Base-by-base conservation (phyloP, 192 early-diverging fungal genomes). In the Obelidium mucronatum region DNA sequence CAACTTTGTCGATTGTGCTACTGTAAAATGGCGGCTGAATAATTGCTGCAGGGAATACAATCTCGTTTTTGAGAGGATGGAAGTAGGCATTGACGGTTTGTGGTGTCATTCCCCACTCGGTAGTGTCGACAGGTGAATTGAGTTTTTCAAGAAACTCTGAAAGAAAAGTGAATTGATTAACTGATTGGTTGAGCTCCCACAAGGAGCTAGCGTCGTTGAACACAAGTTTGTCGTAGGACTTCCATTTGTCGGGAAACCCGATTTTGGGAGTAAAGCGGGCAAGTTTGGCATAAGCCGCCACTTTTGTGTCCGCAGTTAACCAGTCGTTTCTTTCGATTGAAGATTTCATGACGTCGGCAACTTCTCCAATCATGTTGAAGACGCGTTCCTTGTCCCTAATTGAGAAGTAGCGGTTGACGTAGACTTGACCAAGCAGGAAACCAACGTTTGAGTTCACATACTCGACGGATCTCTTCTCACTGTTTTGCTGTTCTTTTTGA, bases 31-130 rank as follows among this genome's bases (percentile, higher is more conserved):
- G 78, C 5, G 81, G 78, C 44, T 69, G 74, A 13, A 82, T 34
- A 40, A 82, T 80, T 24, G 78, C 78, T 19, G 80, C 76, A 3
- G 78, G 73, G 74, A 80, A 75, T 15, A 75, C 66, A 48, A 82
- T 82, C 31, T 75, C 74, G 67, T 82, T 82, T 6, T 52, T 33
- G 22, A 60, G 40, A 19, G 80, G 78, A 54, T 72, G 24, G 60
- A 64, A 82, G 78, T 82, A 82, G 6, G 81, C 81, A 40, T 80
- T 80, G 63, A 80, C 78, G 31, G 60, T 69, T 42, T 70, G 75
- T n/a, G 81, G 81, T 6, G 78, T 48, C 78, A 82, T 82, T 33
- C 39, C 31, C 81, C 81, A 82, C 24, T 75, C 28, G 30, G 36
- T 56, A 31, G 42, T 54, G 63, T 82, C 81, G 19, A 56, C 68